These are phyloP conservation scores for Primulina eburnea DNA, from an alignment of 257 asterid species.

Conservation along the genomic window DNA sequence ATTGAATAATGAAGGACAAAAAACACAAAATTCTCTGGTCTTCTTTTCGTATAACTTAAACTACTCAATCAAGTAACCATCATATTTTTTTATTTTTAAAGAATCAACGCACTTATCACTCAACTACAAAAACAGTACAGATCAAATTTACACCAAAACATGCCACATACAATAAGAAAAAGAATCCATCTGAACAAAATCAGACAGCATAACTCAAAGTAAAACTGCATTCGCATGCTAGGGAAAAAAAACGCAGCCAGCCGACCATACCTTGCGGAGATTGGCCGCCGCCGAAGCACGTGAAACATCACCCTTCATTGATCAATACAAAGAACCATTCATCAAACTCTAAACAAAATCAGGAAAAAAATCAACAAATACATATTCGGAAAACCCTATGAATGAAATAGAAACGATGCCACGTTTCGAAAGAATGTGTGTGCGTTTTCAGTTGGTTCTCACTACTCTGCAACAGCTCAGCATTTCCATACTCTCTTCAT, in stretches of 20 bases:
- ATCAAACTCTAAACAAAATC: background rate
- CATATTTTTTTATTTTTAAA: background rate
- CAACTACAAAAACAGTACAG: background rate
- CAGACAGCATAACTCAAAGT: background rate
- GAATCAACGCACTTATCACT: background rate
- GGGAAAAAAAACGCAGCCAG: too few species aligned
- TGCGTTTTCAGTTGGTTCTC: too few species aligned
- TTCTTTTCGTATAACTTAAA: background rate
- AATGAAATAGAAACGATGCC: too few species aligned
- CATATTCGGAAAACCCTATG: too few species aligned
- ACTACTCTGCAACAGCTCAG: too few species aligned
- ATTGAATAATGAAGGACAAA: conserved; percentile 1
- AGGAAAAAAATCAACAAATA: too few species aligned
- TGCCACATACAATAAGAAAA: background rate
- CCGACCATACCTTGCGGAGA: conserved; percentile 15
- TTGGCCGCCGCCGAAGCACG: conserved; percentile 7
- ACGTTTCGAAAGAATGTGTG: too few species aligned
- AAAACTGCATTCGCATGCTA: background rate
- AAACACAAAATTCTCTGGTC: background rate
- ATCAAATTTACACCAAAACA: conserved; percentile 7
- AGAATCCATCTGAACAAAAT: background rate
- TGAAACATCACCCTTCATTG: conserved; percentile 14
- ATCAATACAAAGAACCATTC: background rate
- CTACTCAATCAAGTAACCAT: background rate
- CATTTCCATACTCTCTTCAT: too few species aligned